Evolutionary conservation across 1,284 basidiomycete species (phyloP), one percentile per base, ranked within the genome.

Genomic region (Boletus smithii): DNA sequence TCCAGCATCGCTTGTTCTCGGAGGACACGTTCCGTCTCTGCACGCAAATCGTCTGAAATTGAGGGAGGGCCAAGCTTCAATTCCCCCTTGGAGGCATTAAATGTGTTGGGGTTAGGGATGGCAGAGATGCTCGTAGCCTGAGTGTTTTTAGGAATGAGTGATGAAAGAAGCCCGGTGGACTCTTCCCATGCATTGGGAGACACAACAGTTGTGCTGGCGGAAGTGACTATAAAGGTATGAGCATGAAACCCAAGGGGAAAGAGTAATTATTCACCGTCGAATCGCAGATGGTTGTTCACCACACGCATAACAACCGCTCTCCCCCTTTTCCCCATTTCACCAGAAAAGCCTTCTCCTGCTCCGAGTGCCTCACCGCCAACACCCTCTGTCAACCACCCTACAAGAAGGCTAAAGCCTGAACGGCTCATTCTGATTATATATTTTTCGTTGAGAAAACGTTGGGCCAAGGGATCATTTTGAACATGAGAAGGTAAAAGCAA

Each of bases 331-430:
- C 87, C 83, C 53, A 79, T 81, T 56, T 93, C 91, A 7, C 91
- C 85, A 20, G 85, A 77, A 56, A 91, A 90, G 16, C 92, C 88
- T 41, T 87, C 83, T 8, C 90, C 88, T 49, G 83, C 79, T 24
- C 94, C 88, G 23, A 85, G 72, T 1, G 86, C 84, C 60, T 95
- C 91, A 24, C 92, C 88, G 24, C 88, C 89, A n/a, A 85, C 74
- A 27, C 91, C 92, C 64, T 94, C 92, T 16, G 91, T 97, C 46
- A 99, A 72, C 97, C 97, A 99, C 30, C 95, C 95, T 8, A 98
- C 79, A 9, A 99, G 76, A 7, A 99, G 80, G 32, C 88, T 83
- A 64, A 97, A 95, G 1, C 94, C 90, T 36, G 93, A 95, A 35
- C 91, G 83, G 53, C 90, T 93, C 82, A 99, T 90, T 31, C 85